phyloP scores from a whole-genome alignment of 2,329 filamentous ascomycete genomes.

The Aspergillus ochraceus region DNA sequence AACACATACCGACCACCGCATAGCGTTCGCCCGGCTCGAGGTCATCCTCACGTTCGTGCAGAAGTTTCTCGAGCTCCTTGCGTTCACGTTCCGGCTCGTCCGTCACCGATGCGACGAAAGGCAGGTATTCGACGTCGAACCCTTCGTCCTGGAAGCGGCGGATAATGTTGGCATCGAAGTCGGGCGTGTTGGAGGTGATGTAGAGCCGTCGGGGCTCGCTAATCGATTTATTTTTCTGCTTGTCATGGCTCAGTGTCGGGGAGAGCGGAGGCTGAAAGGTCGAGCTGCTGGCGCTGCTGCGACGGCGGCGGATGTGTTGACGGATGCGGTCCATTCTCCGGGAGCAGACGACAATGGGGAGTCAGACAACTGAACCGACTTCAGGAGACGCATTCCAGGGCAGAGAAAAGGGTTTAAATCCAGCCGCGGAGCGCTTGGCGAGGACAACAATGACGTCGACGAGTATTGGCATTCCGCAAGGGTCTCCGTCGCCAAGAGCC shows the following conservation, averaged over 20 bases:
- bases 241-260: background rate
- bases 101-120: slow-evolving; percentile 32
- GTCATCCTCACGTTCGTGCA: slow-evolving; percentile 53
- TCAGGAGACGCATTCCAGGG: background rate
- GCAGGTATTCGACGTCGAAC: slow-evolving; percentile 57
- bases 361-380: background rate
- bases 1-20: slow-evolving; percentile 57
- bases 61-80: slow-evolving; percentile 47
- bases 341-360: background rate
- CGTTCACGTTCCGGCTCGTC: slow-evolving; percentile 46
- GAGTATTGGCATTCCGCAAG: slow-evolving; percentile 14
- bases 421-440: background rate
- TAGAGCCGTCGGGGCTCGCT: slow-evolving; percentile 26
- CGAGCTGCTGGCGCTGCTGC: slow-evolving; percentile 12
- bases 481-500: background rate
- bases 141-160: slow-evolving; percentile 59
- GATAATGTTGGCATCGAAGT: slow-evolving; percentile 54
- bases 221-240: background rate
- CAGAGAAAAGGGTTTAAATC: background rate
- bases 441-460: slow-evolving; percentile 21
- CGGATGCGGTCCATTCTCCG: slow-evolving; percentile 16
- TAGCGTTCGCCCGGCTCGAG: slow-evolving; percentile 58
- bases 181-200: slow-evolving; percentile 29
- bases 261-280: slow-evolving; percentile 7
- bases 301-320: slow-evolving; percentile 16